phyloP scores from a whole-genome alignment of 495 filamentous ascomycete species.

The Echria macrotheca region DNA sequence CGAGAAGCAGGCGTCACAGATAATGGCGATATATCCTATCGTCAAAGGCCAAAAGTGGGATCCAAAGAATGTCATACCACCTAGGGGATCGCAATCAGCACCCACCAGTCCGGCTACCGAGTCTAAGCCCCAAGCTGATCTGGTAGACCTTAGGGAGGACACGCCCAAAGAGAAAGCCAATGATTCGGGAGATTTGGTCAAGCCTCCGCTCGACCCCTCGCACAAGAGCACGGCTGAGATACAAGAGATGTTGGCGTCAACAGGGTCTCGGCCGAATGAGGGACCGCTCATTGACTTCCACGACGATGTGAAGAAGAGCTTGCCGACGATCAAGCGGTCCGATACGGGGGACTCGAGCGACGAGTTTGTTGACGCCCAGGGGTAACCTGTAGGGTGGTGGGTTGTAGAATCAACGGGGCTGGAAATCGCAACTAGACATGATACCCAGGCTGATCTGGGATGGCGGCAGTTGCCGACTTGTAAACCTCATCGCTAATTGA shows the following conservation, averaged over 20 bases:
- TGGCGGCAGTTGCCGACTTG: too few species aligned
- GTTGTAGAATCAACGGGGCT: too few species aligned
- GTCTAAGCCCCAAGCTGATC: slow-evolving; percentile 21
- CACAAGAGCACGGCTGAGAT: slow-evolving; percentile 34
- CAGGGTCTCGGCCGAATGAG: slow-evolving; percentile 28
- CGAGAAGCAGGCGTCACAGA: slow-evolving; percentile 73
- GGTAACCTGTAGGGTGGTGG: slow-evolving; percentile 1
- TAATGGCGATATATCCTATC: slow-evolving; percentile 80
- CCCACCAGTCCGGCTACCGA: slow-evolving; percentile 4
- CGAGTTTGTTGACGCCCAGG: slow-evolving; percentile 31
- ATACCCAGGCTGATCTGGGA: too few species aligned
- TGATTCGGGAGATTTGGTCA: background rate
- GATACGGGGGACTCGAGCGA: slow-evolving; percentile 27
- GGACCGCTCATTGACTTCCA: slow-evolving; percentile 48
- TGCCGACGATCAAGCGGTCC: slow-evolving; percentile 26
- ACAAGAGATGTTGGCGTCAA: slow-evolving; percentile 34
- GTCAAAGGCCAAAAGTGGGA: slow-evolving; percentile 60
- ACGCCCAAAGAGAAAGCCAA: slow-evolving; percentile 7
- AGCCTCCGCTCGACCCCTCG: slow-evolving; percentile 18
- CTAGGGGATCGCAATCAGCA: slow-evolving; percentile 19
- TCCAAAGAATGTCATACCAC: slow-evolving; percentile 36
- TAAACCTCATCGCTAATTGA: too few species aligned
- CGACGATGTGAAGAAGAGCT: slow-evolving; percentile 39
- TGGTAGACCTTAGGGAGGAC: slow-evolving; percentile 45
- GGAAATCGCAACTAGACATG: too few species aligned